Evolutionary conservation across 2,329 filamentous ascomycete genomes (phyloP).

Genomic region (Rugonectria rugulosa): DNA sequence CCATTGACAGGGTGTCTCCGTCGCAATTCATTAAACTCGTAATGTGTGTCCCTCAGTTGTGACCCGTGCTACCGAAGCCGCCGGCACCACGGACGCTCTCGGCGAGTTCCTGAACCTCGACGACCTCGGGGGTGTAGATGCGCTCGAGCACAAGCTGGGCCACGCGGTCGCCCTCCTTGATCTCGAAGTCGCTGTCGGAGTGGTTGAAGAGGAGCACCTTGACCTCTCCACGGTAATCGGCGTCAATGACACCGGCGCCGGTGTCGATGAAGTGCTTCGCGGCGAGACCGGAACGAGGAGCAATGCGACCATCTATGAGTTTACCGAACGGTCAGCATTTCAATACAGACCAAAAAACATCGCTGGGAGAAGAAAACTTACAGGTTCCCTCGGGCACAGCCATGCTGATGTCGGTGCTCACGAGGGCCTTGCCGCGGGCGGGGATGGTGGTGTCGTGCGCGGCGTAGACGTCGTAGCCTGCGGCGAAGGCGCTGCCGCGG

Average conservation of each 20-base stretch:
- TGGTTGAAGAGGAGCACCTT: conserved; percentile 97
- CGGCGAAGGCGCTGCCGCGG: conserved; percentile 86
- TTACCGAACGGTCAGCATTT: conserved; percentile 2
- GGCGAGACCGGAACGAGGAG: conserved; percentile 89
- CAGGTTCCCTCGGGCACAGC: conserved; percentile 90
- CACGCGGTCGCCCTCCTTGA: conserved; percentile 87
- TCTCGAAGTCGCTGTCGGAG: conserved; percentile 78
- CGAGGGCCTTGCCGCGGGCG: conserved; percentile 81
- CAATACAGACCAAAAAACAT: neutral
- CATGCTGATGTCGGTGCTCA: conserved; percentile 91
- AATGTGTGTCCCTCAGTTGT: neutral
- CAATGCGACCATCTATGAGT: conserved; percentile 83
- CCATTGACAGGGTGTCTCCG: neutral
- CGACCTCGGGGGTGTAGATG: conserved; percentile 90
- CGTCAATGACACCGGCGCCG: conserved; percentile 95
- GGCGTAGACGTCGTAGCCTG: conserved; percentile 93
- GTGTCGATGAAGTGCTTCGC: conserved; percentile 96
- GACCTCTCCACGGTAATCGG: conserved; percentile 93
- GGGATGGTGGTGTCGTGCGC: conserved; percentile 79
- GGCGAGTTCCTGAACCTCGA: conserved; percentile 88
- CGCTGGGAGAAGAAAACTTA: conserved; percentile 54
- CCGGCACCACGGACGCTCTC: conserved; percentile 90
- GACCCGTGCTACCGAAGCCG: conserved; percentile 89
- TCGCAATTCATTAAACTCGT: conserved; percentile 19
- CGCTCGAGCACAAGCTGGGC: conserved; percentile 94